Conservation (phyloP, 352 stramenopile genomes). For the Phytophthora pseudosyringae region DNA sequence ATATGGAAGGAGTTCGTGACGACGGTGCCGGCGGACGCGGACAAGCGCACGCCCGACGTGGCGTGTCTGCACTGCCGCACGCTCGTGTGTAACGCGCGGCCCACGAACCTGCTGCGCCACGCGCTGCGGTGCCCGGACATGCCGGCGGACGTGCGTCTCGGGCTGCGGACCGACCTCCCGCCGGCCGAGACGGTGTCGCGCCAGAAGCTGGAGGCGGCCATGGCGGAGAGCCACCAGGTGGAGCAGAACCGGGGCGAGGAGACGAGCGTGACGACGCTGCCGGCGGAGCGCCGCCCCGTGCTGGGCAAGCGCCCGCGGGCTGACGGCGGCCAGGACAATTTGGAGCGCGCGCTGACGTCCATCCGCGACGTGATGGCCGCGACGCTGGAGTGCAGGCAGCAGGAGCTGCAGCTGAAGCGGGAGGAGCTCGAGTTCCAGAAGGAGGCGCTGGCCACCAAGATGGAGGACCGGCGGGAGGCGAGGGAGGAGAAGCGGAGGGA, state of each 20-base stretch:
- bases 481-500: constrained; percentile 30
- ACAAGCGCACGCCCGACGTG: constrained; percentile 36
- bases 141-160: constrained; percentile 13
- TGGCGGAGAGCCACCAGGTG: not conserved
- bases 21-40: constrained; percentile 23
- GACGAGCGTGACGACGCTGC: not conserved
- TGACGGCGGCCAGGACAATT: not conserved
- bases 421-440: constrained; percentile 36
- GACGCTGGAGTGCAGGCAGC: constrained; percentile 21
- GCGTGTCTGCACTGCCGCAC: constrained; percentile 25
- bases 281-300: constrained; percentile 13
- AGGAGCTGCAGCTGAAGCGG: constrained; percentile 33
- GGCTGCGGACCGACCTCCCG: not conserved
- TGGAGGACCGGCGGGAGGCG: constrained; percentile 33
- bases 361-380: constrained; percentile 26
- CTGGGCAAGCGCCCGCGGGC: constrained; percentile 28
- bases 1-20: constrained; percentile 46
- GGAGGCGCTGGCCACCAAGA: constrained; percentile 33
- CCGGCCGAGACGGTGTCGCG: constrained; percentile 10
- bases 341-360: constrained; percentile 26
- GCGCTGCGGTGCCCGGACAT: constrained; percentile 17
- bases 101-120: constrained; percentile 21
- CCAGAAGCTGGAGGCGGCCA: constrained; percentile 9
- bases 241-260: not conserved
- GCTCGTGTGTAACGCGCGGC: constrained; percentile 28